A percentile compares a stretch with the other conserved stretches of the same genome.
Evolutionary conservation across 441 rosid species (phyloP).

Genomic region (Syzygium malaccense): DNA sequence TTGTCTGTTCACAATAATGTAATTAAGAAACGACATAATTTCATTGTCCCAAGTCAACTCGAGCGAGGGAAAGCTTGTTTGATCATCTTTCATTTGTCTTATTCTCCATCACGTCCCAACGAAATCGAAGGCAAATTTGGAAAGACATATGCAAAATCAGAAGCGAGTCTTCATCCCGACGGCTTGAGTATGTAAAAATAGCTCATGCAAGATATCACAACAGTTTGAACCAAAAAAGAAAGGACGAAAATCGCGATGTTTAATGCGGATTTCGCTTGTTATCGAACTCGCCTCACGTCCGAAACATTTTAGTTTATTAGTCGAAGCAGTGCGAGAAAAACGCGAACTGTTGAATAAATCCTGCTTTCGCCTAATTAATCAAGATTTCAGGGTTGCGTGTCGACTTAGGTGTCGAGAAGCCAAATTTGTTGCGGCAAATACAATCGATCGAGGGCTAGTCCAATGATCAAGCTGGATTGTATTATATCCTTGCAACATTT

Average conservation of each 20-base stretch:
- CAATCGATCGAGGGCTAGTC: neutral
- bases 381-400: neutral
- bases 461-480: neutral
- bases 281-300: fast-evolving
- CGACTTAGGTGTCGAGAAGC: neutral
- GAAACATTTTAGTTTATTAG: neutral
- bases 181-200: neutral
- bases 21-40: neutral
- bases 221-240: neutral
- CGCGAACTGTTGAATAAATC: neutral
- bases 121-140: neutral
- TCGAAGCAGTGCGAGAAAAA: neutral
- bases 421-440: neutral
- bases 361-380: neutral
- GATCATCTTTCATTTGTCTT: neutral
- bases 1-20: neutral
- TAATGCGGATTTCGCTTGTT: fast-evolving
- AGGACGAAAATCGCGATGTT: neutral
- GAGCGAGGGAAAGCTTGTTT: neutral
- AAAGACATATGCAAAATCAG: neutral
- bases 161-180: neutral
- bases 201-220: neutral
- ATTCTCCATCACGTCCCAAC: neutral
- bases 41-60: neutral
- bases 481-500: neutral